Conservation (phyloP, 2,329 filamentous ascomycete species). For the Blastomyces silverae region DNA sequence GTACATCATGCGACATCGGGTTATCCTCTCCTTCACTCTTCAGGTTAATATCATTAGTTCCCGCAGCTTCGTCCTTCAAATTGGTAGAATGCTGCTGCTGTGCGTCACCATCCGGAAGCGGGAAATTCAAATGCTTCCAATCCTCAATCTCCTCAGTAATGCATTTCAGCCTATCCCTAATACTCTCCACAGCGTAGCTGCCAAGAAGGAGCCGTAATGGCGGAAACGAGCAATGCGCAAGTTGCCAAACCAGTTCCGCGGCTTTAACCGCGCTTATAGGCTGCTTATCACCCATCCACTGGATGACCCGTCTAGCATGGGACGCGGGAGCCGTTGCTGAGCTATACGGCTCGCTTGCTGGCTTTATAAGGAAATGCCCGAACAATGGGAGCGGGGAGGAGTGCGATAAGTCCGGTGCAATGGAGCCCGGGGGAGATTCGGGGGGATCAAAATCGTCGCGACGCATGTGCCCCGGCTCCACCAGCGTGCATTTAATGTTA, state of each 20-base stretch:
- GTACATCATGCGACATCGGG: background rate
- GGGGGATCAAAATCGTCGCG: conserved; percentile 58
- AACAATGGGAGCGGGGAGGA: conserved; percentile 63
- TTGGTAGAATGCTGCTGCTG: conserved; percentile 9
- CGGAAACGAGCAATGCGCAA: conserved; percentile 91
- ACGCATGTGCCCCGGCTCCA: conserved; percentile 82
- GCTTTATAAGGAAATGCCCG: conserved; percentile 87
- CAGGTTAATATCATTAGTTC: background rate
- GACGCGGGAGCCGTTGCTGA: conserved; percentile 72
- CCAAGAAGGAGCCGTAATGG: conserved; percentile 80
- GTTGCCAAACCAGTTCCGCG: conserved; percentile 86
- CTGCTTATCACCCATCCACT: conserved; percentile 89
- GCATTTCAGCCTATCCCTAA: conserved; percentile 77
- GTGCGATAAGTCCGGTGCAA: conserved; percentile 27
- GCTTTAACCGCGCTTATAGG: conserved; percentile 90
- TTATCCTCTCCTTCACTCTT: conserved; percentile 11
- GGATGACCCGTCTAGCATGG: conserved; percentile 83
- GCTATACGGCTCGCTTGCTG: conserved; percentile 73
- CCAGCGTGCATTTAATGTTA: conserved; percentile 87
- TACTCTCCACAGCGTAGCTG: conserved; percentile 92
- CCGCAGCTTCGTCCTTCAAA: conserved; percentile 1
- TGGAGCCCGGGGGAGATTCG: background rate
- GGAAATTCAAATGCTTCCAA: conserved; percentile 80
- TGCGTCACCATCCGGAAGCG: conserved; percentile 28
- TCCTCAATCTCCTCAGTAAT: conserved; percentile 94